phyloP scores from a whole-genome alignment of 2,329 filamentous ascomycete genomes.

The Penicillium italicum region DNA sequence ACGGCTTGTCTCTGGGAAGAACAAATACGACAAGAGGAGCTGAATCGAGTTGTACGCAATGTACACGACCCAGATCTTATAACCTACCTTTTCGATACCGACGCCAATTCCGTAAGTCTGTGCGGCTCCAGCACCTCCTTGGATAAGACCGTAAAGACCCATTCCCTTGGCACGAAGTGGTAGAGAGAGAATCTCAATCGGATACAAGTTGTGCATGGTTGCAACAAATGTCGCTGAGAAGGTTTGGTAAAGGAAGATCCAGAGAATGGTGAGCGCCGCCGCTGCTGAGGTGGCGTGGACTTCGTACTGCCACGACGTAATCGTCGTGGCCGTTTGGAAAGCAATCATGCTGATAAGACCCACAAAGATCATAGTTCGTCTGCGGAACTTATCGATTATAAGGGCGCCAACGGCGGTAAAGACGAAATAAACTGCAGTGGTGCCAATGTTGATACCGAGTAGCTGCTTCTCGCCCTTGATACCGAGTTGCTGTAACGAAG shows the following conservation, averaged over 20 bases:
- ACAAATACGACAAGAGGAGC: slow-evolving; percentile 47
- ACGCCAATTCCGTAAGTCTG: slow-evolving; percentile 49
- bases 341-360: slow-evolving; percentile 45
- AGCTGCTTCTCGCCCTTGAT: slow-evolving; percentile 38
- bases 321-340: slow-evolving; percentile 46
- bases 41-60: slow-evolving; percentile 50
- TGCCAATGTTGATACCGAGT: slow-evolving; percentile 45
- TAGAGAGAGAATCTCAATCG: slow-evolving; percentile 45
- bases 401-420: slow-evolving; percentile 45
- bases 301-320: slow-evolving; percentile 48
- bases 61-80: slow-evolving; percentile 53
- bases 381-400: slow-evolving; percentile 43
- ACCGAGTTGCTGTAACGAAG: slow-evolving; percentile 44
- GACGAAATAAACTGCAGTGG: slow-evolving; percentile 47
- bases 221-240: slow-evolving; percentile 47
- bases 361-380: slow-evolving; percentile 46
- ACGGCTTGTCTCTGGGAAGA: slow-evolving; percentile 53
- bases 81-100: slow-evolving; percentile 47
- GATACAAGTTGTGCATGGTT: slow-evolving; percentile 50
- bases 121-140: slow-evolving; percentile 44
- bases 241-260: slow-evolving; percentile 50
- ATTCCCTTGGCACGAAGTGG: slow-evolving; percentile 47
- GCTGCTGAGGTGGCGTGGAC: slow-evolving; percentile 31
- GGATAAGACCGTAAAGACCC: slow-evolving; percentile 46
- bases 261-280: slow-evolving; percentile 45